Evolutionary conservation across 805 yeast genomes (phyloP).

Genomic region (Pichia paraexigua): DNA sequence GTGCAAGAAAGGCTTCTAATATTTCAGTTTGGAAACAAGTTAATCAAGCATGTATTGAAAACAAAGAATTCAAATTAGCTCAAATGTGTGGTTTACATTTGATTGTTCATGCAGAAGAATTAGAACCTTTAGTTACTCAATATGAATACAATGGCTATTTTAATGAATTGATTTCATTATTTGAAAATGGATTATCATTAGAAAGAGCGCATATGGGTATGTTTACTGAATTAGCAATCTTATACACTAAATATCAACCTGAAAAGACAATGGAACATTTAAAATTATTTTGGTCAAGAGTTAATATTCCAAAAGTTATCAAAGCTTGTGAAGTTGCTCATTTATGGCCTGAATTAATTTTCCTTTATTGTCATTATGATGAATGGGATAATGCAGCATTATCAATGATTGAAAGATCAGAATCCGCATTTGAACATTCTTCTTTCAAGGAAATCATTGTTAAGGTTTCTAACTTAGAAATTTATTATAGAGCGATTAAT

Average conservation of each 20-base stretch:
- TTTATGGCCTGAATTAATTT: slow-evolving; percentile 92
- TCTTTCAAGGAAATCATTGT: slow-evolving; percentile 92
- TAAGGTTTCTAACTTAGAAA: slow-evolving; percentile 92
- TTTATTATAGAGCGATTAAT: slow-evolving; percentile 93
- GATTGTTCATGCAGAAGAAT: slow-evolving; percentile 95
- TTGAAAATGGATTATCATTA: slow-evolving; percentile 91
- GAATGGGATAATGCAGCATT: slow-evolving; percentile 99
- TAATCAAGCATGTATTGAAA: slow-evolving; percentile 90
- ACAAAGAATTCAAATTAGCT: slow-evolving; percentile 91
- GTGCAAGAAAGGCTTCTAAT: slow-evolving; percentile 96
- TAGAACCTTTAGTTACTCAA: slow-evolving; percentile 77
- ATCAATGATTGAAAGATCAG: slow-evolving; percentile 91
- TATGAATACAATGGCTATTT: slow-evolving; percentile 90
- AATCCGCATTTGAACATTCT: slow-evolving; percentile 86
- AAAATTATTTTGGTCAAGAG: slow-evolving; percentile 96
- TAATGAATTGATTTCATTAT: slow-evolving; percentile 81
- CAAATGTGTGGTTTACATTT: slow-evolving; percentile 97
- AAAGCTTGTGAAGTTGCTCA: slow-evolving; percentile 91
- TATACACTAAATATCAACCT: slow-evolving; percentile 87
- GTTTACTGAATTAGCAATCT: slow-evolving; percentile 92
- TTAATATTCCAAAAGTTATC: slow-evolving; percentile 94
- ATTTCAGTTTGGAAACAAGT: slow-evolving; percentile 96
- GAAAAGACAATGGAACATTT: slow-evolving; percentile 91
- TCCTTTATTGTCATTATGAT: slow-evolving; percentile 95
- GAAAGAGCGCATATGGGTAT: slow-evolving; percentile 99